These are phyloP conservation scores for Neolentinus lepideus DNA, from an alignment of 1,284 basidiomycete genomes.

Conservation along the genomic window DNA sequence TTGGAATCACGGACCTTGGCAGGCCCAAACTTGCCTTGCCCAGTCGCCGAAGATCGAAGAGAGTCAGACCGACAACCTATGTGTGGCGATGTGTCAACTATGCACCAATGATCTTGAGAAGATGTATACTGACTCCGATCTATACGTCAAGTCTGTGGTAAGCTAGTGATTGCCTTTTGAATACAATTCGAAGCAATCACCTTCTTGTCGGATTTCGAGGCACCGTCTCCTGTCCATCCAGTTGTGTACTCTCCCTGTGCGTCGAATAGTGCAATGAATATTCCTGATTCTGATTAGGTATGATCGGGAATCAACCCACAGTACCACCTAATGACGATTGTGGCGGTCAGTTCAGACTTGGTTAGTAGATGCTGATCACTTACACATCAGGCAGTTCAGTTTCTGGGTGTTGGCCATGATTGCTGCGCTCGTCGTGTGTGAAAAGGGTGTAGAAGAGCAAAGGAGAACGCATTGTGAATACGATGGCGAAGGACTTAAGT, in stretches of 20 bases:
- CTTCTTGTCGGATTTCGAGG: conserved; percentile 93
- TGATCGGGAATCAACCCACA: conserved; percentile 27
- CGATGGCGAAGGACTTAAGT: background rate
- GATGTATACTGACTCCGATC: conserved; percentile 53
- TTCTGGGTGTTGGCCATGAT: conserved; percentile 22
- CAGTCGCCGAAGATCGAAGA: conserved; percentile 83
- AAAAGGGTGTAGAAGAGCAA: background rate
- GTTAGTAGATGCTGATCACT: conserved; percentile 14
- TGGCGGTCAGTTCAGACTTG: background rate
- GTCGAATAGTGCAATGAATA: background rate
- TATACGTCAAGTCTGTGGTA: conserved; percentile 16
- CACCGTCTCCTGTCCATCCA: conserved; percentile 86
- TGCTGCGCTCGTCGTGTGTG: background rate
- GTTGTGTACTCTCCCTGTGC: conserved; percentile 85
- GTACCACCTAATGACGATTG: conserved; percentile 46
- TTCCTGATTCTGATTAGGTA: background rate
- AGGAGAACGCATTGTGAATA: background rate
- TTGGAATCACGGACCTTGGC: background rate
- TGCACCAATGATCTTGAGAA: background rate
- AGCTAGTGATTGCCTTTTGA: background rate
- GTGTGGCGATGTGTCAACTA: background rate
- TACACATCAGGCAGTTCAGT: conserved; percentile 73
- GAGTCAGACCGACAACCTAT: conserved; percentile 84
- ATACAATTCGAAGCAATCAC: conserved; percentile 26
- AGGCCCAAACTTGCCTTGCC: conserved; percentile 55